Percentiles rank a stretch among this genome's conserved stretches.
Evolutionary conservation across 1,284 basidiomycete genomes (phyloP).

Genomic region (Puccinia polysora): DNA sequence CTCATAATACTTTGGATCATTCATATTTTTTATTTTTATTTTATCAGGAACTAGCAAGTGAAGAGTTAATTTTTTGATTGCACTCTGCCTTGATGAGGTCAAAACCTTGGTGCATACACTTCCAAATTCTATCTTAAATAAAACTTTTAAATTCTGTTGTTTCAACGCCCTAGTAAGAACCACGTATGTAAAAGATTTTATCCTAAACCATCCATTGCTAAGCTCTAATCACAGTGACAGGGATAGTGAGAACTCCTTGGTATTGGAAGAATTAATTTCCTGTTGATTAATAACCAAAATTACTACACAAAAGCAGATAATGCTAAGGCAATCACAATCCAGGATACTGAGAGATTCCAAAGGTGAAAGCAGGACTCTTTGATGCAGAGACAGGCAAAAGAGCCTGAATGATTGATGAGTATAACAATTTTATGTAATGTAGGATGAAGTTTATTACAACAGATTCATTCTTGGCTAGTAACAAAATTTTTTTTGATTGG

Average conservation of each 20-base stretch:
- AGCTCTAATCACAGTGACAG: conserved; percentile 1
- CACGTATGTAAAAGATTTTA: conserved; percentile 1
- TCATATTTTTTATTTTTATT: too few relatives aligned
- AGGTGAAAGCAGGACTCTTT: too few relatives aligned
- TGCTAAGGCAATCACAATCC: conserved; percentile 22
- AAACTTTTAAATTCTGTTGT: conserved; percentile 7
- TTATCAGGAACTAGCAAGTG: background rate
- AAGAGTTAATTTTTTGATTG: background rate
- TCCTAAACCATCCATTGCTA: conserved; percentile 37
- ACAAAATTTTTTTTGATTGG: too few relatives aligned
- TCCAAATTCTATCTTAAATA: conserved; percentile 23
- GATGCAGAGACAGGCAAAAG: too few relatives aligned
- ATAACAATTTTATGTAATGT: too few relatives aligned
- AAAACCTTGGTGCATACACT: background rate
- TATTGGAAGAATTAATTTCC: background rate
- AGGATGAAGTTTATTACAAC: too few relatives aligned
- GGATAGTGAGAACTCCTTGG: background rate
- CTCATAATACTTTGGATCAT: background rate
- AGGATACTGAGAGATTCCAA: too few relatives aligned
- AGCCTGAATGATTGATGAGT: too few relatives aligned
- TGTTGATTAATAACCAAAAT: conserved; percentile 12
- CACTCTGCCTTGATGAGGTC: background rate
- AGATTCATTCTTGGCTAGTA: too few relatives aligned
- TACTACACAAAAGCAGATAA: conserved; percentile 25
- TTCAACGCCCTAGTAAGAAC: conserved; percentile 3